These are phyloP conservation scores for Lipomyces chichibuensis DNA, from an alignment of 805 yeast species.

Conservation along the genomic window DNA sequence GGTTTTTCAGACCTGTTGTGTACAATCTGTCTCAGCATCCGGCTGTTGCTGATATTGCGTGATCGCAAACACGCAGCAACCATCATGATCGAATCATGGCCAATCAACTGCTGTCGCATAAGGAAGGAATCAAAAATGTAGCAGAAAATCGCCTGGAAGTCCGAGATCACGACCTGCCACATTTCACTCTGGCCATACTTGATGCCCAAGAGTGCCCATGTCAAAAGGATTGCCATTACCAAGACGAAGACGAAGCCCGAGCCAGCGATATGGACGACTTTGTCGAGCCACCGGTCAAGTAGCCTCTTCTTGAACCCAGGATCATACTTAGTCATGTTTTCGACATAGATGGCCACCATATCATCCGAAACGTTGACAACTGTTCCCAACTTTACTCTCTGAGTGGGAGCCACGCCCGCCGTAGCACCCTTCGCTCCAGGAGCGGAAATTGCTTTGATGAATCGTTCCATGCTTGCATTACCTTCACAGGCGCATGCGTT, in stretches of 20 bases:
- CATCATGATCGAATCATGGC: background rate
- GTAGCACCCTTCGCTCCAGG: conserved; percentile 4
- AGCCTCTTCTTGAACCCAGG: background rate
- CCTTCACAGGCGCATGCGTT: too few relatives aligned
- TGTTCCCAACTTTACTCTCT: background rate
- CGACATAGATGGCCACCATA: background rate
- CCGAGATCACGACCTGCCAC: conserved; percentile 26
- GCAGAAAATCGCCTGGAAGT: conserved; percentile 20
- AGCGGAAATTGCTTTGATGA: conserved; percentile 1
- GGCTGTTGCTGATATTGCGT: conserved; percentile 13
- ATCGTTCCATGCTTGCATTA: background rate
- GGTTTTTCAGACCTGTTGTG: conserved; percentile 23
- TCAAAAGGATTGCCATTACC: conserved; percentile 14
- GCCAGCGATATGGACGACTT: conserved; percentile 11
- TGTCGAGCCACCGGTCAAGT: conserved; percentile 23
- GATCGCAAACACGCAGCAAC: conserved; percentile 22
- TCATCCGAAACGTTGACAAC: background rate
- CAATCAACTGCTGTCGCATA: conserved; percentile 28
- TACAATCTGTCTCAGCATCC: conserved; percentile 9
- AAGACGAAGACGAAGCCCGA: conserved; percentile 19
- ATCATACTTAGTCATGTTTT: background rate
- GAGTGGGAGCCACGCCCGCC: conserved; percentile 2
- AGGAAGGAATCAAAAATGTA: conserved; percentile 20
- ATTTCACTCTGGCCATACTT: conserved; percentile 1
- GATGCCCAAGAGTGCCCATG: conserved; percentile 26